Evolutionary conservation across 1,284 basidiomycete genomes (phyloP).

Genomic region (Ganoderma sp.): DNA sequence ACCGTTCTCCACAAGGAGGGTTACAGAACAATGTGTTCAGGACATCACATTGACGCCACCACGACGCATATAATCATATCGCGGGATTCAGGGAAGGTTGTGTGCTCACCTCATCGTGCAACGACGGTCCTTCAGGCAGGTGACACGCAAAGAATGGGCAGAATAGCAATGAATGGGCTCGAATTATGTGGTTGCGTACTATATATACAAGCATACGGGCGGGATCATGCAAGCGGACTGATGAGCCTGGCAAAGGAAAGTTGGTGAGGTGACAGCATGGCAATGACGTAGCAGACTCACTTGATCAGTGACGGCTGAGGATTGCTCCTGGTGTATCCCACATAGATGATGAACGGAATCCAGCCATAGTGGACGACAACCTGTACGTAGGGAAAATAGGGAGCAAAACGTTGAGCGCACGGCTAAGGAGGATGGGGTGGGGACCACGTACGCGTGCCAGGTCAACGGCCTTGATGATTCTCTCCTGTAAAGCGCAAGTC

Average conservation of each 20-base stretch:
- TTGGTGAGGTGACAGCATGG: conserved; percentile 18
- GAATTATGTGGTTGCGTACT: conserved; percentile 31
- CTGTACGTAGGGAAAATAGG: conserved; percentile 47
- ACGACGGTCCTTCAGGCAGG: background rate
- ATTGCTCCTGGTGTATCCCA: conserved; percentile 88
- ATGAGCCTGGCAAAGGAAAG: conserved; percentile 67
- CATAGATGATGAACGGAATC: conserved; percentile 93
- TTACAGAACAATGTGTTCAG: conserved; percentile 48
- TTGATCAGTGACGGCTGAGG: conserved; percentile 94
- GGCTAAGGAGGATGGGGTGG: background rate
- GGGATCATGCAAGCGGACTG: conserved; percentile 80
- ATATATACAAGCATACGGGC: conserved; percentile 35
- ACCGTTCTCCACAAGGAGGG: conserved; percentile 49
- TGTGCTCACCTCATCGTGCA: conserved; percentile 11
- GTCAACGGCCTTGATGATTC: conserved; percentile 79
- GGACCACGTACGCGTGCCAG: conserved; percentile 70
- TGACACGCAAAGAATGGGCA: background rate
- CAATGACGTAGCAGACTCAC: conserved; percentile 52
- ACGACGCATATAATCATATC: conserved; percentile 71
- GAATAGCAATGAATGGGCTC: conserved; percentile 29
- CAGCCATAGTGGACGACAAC: conserved; percentile 90
- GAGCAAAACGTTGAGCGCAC: conserved; percentile 15
- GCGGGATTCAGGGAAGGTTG: conserved; percentile 40
- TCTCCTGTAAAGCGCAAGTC: conserved; percentile 57
- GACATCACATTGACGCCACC: conserved; percentile 53